phyloP scores from a whole-genome alignment of 108 stramenopile genomes.

The Skeletonema tropicum region DNA sequence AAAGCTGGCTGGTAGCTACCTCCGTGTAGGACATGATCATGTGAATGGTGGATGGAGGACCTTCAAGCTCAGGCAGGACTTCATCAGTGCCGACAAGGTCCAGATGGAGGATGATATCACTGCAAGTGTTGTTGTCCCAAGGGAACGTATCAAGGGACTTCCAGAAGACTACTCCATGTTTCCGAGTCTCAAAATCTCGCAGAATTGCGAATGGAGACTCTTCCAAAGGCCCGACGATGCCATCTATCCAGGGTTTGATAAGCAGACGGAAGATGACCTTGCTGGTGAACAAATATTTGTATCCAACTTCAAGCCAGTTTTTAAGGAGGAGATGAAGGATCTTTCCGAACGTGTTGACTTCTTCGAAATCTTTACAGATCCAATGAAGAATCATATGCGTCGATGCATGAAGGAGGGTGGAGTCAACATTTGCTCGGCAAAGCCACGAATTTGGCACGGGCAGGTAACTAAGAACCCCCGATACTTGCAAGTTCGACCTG shows the following conservation, averaged over 20 bases:
- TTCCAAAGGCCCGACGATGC: conserved; percentile 69
- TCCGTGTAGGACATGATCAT: conserved; percentile 52
- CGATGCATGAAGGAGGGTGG: conserved; percentile 46
- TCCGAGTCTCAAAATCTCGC: conserved; percentile 51
- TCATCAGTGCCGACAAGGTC: conserved; percentile 57
- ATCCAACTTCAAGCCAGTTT: conserved; percentile 61
- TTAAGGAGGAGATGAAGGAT: conserved; percentile 56
- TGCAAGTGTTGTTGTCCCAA: conserved; percentile 61
- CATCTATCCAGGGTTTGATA: conserved; percentile 58
- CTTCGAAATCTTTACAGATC: conserved; percentile 59
- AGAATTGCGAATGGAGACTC: conserved; percentile 66
- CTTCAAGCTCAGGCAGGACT: conserved; percentile 62
- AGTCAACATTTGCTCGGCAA: conserved; percentile 57
- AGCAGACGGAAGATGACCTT: conserved; percentile 60
- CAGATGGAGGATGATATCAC: conserved; percentile 74
- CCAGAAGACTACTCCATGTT: conserved; percentile 51
- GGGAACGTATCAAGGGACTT: conserved; percentile 49
- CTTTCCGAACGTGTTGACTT: conserved; percentile 58
- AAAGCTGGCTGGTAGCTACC: conserved; percentile 56
- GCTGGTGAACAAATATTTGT: conserved; percentile 47
- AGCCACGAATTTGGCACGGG: conserved; percentile 58
- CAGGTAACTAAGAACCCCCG: conserved; percentile 59
- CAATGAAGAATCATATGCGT: conserved; percentile 64
- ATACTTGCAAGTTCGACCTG: conserved; percentile 63
- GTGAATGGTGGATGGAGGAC: conserved; percentile 55